A percentile compares a stretch with the other conserved stretches of the same genome.
Conservation (phyloP, 331 rosid species). For the Malus hybrid region DNA sequence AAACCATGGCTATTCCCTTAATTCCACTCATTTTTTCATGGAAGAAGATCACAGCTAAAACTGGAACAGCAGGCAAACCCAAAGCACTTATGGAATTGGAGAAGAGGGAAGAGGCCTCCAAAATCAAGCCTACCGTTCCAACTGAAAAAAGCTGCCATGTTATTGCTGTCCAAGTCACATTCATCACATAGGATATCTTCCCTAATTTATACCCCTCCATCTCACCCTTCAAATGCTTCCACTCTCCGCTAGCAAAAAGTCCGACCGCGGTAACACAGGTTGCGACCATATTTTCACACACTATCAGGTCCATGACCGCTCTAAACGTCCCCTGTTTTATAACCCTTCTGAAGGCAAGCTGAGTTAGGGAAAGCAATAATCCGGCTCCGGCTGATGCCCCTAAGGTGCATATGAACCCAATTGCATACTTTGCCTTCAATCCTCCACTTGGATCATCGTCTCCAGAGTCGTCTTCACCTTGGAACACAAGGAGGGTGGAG, state of each 20-base stretch:
- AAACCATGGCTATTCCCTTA: constrained; percentile 36
- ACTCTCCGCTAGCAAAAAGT: constrained; percentile 63
- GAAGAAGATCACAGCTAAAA: constrained; percentile 48
- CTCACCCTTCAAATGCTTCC: constrained; percentile 45
- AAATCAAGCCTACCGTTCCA: constrained; percentile 53
- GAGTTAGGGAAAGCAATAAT: constrained; percentile 36
- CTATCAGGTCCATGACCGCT: constrained; percentile 38
- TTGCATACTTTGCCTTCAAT: constrained; percentile 32
- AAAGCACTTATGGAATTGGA: constrained; percentile 46
- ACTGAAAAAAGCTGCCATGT: constrained; percentile 38
- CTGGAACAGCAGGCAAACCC: constrained; percentile 61
- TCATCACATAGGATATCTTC: constrained; percentile 41
- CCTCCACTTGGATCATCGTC: constrained; percentile 3
- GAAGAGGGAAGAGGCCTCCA: constrained; percentile 69
- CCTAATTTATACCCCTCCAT: constrained; percentile 52
- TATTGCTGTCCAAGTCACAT: constrained; percentile 42
- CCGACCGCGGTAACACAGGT: constrained; percentile 29
- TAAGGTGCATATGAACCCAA: constrained; percentile 46
- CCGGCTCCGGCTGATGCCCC: constrained; percentile 57
- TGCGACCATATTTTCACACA: constrained; percentile 26
- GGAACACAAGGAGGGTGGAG: constrained; percentile 51
- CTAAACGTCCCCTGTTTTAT: constrained; percentile 32
- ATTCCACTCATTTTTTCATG: constrained; percentile 57
- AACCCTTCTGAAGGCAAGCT: constrained; percentile 36
- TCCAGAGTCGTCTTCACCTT: constrained; percentile 31